A percentile compares a stretch with the other conserved stretches of the same genome.
phyloP scores from a whole-genome alignment of 1,284 basidiomycete genomes.

The Pascua guehoae region DNA sequence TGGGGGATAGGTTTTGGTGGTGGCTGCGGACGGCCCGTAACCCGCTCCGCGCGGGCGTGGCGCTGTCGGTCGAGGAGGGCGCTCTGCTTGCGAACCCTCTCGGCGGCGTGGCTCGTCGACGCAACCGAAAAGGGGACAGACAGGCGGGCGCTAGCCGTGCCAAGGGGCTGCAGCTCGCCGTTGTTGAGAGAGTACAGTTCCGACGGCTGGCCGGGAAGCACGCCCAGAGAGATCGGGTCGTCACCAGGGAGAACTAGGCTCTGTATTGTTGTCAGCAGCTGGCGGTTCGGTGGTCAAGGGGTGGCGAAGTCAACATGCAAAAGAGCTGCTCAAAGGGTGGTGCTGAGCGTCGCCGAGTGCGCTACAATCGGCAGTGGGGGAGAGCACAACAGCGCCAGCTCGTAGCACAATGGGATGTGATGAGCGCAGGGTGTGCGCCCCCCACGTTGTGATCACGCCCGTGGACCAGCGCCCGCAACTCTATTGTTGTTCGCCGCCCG shows the following conservation, averaged over 20 bases:
- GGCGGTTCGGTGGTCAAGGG: too few relatives aligned
- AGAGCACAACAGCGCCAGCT: too few relatives aligned
- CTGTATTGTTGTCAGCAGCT: conserved; percentile 9
- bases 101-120: conserved; percentile 24
- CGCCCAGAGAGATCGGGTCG: conserved; percentile 24
- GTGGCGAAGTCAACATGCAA: too few relatives aligned
- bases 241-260: conserved; percentile 26
- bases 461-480: too few relatives aligned
- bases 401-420: too few relatives aligned
- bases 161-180: conserved; percentile 20
- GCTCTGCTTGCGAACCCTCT: conserved; percentile 30
- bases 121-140: conserved; percentile 28
- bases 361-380: too few relatives aligned
- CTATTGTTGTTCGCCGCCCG: too few relatives aligned
- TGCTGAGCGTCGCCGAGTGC: too few relatives aligned
- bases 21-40: conserved; percentile 14
- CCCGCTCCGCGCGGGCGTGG: conserved; percentile 26
- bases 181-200: conserved; percentile 26
- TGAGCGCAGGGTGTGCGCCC: too few relatives aligned
- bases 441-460: too few relatives aligned
- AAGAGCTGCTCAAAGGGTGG: too few relatives aligned
- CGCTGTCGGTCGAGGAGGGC: conserved; percentile 28
- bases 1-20: conserved; percentile 3
- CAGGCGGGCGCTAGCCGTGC: conserved; percentile 38
- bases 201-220: conserved; percentile 22